Evolutionary conservation across 139 green algal species (phyloP), one percentile per base, ranked within the genome.

Genomic region (Dunaliella sp.): DNA sequence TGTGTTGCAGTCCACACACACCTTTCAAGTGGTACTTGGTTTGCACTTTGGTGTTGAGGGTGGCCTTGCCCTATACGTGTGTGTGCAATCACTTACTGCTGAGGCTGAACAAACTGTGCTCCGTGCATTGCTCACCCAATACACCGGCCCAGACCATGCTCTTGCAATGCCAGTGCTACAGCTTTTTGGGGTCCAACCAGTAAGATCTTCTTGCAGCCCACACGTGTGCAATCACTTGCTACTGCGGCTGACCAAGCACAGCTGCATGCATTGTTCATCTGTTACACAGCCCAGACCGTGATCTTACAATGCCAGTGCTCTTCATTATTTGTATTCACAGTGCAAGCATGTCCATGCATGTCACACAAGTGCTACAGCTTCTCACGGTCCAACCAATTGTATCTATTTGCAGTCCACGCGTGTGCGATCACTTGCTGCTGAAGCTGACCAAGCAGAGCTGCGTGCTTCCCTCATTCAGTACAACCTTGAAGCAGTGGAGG

Each of bases 401-500:
- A 65, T 16, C 7, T 16, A 65, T 31, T 16, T 65, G 2, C 92
- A 97, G 65, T 86, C 86, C 25, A 85, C 88, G 89, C 92, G 96
- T n/a, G 91, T 90, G 80, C 83, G 89, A 38, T 90, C 85, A 33
- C 90, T 98, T 72, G 88, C 92, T 38, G n/a, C 58, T 37, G 93
- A 96, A 78, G 95, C 92, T 0, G 90, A 88, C 26, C 88, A 90
- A 58, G 88, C 85, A 21, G 90, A 95, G 80, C 82, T 83, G 38
- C 37, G 75, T 2, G 81, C n/a, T 26, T 25, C 86, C 1, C 26
- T 86, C 31, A 95, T 99, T 58, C 94, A 98, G 89, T 96, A 95
- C 88, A 98, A 98, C 88, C 86, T 97, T 59, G 92, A 93, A 0
- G 90, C 91, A 3, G 97, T 99, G 82, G 97, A 99, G 84, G 95